A percentile compares a stretch with the other conserved stretches of the same genome.
These are phyloP conservation scores for Heritiera fomes DNA, from an alignment of 345 rosid genomes.

Conservation along the genomic window DNA sequence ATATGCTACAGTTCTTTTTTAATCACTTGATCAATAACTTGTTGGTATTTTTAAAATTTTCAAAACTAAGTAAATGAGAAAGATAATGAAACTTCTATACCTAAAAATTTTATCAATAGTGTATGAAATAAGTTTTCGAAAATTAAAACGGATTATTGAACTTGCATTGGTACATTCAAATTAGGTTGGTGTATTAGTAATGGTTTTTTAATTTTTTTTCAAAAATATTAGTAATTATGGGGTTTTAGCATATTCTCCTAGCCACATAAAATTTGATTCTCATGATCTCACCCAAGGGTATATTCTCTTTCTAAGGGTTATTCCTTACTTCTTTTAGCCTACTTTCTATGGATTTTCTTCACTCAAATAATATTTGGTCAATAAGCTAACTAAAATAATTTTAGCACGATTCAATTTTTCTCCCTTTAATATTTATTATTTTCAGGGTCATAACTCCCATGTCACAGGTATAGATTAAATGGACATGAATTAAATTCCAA, in stretches of 20 bases:
- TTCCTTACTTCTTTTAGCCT: conserved; percentile 6
- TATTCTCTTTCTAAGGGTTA: not conserved
- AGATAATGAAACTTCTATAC: not conserved
- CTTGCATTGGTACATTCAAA: not conserved
- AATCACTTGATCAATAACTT: too few species aligned
- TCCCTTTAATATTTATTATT: not conserved
- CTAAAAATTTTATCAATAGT: too few species aligned
- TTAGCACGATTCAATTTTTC: not conserved
- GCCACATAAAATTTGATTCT: not conserved
- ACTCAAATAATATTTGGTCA: not conserved
- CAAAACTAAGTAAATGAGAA: not conserved
- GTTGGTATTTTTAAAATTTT: too few species aligned
- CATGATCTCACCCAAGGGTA: not conserved
- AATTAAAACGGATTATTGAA: not conserved
- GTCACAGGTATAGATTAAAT: not conserved
- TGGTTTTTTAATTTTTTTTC: too few species aligned
- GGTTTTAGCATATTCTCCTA: not conserved
- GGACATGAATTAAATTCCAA: not conserved
- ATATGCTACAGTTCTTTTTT: too few species aligned
- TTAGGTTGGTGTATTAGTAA: not conserved
- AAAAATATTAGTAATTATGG: not conserved
- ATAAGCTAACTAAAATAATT: not conserved
- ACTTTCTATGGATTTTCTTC: not conserved
- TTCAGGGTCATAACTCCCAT: not conserved
- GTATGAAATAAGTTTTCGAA: not conserved